Percentiles rank a stretch among this genome's conserved stretches.
Conservation (phyloP, 768 basidiomycete species). For the Rubroboletus satanas region DNA sequence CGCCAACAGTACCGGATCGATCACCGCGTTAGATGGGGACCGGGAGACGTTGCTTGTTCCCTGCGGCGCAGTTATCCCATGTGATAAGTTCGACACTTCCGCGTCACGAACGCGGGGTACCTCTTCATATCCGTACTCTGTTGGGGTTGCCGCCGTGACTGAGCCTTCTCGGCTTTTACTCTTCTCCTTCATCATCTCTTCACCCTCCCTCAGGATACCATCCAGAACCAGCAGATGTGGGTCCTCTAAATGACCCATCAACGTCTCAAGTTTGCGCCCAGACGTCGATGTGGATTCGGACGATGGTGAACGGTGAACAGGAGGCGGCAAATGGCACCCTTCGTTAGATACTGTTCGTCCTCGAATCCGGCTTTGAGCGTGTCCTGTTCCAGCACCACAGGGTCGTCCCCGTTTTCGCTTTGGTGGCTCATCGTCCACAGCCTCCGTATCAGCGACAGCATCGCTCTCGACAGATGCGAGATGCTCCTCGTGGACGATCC, state of each 20-base stretch:
- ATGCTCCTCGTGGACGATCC: constrained; percentile 16
- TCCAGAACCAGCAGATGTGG: constrained; percentile 36
- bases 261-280: constrained; percentile 21
- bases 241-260: constrained; percentile 28
- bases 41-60: not conserved
- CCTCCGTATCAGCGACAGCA: not conserved
- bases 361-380: not conserved
- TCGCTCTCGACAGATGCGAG: not conserved
- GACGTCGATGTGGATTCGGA: not conserved
- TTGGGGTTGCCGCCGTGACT: not conserved
- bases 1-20: constrained; percentile 31
- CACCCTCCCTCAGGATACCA: constrained; percentile 31
- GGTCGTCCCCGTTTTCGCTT: constrained; percentile 14
- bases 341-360: not conserved
- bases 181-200: constrained; percentile 15
- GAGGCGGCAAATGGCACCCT: not conserved
- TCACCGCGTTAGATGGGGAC: constrained; percentile 16
- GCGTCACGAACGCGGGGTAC: not conserved
- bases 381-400: not conserved
- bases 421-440: not conserved
- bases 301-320: not conserved
- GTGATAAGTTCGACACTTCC: not conserved
- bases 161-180: constrained; percentile 13
- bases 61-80: not conserved
- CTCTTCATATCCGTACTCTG: constrained; percentile 5